A percentile compares a stretch with the other conserved stretches of the same genome.
phyloP scores from a whole-genome alignment of 306 rosid species.

The Sindora glabra region DNA sequence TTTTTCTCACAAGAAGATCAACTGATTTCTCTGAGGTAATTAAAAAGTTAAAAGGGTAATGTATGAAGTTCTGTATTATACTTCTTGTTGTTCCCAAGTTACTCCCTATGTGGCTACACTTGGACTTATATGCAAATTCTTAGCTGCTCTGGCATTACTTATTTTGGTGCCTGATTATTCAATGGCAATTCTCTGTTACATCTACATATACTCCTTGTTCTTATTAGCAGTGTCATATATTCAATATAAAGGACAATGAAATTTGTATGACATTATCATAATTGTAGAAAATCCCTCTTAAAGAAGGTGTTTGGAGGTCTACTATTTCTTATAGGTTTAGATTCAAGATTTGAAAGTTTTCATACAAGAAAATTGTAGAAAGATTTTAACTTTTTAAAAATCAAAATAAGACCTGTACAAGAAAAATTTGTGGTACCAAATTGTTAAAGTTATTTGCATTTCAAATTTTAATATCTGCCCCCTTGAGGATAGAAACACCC shows the following conservation, averaged over 20 bases:
- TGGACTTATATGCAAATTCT: neutral
- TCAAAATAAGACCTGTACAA: too few species aligned
- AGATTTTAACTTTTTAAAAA: too few species aligned
- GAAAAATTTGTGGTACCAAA: too few species aligned
- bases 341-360: too few species aligned
- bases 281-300: neutral
- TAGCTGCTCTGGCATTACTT: neutral
- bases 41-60: neutral
- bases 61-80: neutral
- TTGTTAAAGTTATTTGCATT: too few species aligned
- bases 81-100: neutral
- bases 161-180: too few species aligned
- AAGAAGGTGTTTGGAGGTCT: neutral
- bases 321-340: too few species aligned
- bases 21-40: neutral
- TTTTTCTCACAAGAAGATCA: neutral
- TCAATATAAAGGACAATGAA: neutral
- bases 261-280: neutral
- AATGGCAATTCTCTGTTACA: too few species aligned
- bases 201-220: neutral
- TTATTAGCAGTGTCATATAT: neutral
- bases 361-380: too few species aligned
- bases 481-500: too few species aligned
- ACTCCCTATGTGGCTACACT: neutral
- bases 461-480: too few species aligned